Evolutionary conservation across 306 rosid species (phyloP).

Genomic region (Alnus glutinosa): DNA sequence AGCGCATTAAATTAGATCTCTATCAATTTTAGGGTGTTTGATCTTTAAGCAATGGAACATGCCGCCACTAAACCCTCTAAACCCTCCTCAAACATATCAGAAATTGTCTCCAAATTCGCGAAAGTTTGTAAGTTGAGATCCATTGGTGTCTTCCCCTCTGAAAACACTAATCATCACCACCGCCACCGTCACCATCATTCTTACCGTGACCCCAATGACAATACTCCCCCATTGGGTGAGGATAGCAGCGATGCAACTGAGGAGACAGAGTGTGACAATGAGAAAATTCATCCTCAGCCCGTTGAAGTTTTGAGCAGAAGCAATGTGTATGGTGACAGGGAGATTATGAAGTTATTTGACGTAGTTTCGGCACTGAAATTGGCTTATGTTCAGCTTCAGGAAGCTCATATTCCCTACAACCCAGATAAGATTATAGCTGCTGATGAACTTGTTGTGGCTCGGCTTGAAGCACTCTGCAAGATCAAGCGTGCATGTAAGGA

Average conservation of each 20-base stretch:
- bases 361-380: slow-evolving; percentile 61
- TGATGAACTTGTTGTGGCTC: slow-evolving; percentile 56
- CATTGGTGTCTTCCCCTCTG: slow-evolving; percentile 69
- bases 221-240: slow-evolving; percentile 32
- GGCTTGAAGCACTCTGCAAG: slow-evolving; percentile 72
- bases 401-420: slow-evolving; percentile 79
- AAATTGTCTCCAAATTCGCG: slow-evolving; percentile 66
- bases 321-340: slow-evolving; percentile 31
- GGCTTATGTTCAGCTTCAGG: slow-evolving; percentile 81
- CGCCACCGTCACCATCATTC: slow-evolving; percentile 23
- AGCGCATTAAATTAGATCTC: slow-evolving; percentile 26
- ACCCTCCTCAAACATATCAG: slow-evolving; percentile 67
- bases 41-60: slow-evolving; percentile 49
- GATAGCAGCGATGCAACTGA: slow-evolving; percentile 34
- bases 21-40: slow-evolving; percentile 32
- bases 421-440: slow-evolving; percentile 69
- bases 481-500: slow-evolving; percentile 53
- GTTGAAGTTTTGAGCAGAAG: slow-evolving; percentile 34
- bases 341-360: slow-evolving; percentile 50
- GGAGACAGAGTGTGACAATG: slow-evolving; percentile 33
- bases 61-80: slow-evolving; percentile 48
- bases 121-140: slow-evolving; percentile 72
- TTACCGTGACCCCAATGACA: slow-evolving; percentile 27
- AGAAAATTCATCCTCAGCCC: slow-evolving; percentile 49
- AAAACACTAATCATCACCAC: slow-evolving; percentile 44